These are phyloP conservation scores for Stygiomarasmius scandens DNA, from an alignment of 1,284 basidiomycete genomes.

Conservation along the genomic window DNA sequence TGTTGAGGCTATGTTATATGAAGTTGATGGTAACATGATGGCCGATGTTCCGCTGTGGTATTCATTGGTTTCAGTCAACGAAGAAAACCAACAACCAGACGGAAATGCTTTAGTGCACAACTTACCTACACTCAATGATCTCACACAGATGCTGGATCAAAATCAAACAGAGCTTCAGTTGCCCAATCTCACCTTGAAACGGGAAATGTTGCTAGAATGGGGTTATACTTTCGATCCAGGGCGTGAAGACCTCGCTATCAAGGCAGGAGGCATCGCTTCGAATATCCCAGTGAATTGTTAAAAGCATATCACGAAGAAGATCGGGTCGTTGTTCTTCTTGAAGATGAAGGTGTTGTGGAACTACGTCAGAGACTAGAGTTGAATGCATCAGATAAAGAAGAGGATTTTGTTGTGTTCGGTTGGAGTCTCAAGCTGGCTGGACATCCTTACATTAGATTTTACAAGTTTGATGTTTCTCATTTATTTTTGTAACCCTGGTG, in stretches of 20 bases:
- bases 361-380: neutral
- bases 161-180: neutral
- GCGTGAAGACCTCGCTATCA: neutral
- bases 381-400: neutral
- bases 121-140: neutral
- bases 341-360: conserved; percentile 1
- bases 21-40: neutral
- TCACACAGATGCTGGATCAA: neutral
- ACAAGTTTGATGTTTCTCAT: neutral
- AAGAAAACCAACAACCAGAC: no score
- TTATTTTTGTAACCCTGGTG: no score
- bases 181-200: neutral
- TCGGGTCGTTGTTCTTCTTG: neutral
- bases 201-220: neutral
- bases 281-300: neutral
- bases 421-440: neutral
- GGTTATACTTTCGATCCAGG: neutral
- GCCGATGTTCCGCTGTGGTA: neutral
- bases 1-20: neutral
- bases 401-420: conserved; percentile 1
- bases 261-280: neutral
- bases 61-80: neutral
- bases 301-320: neutral
- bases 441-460: conserved; percentile 6
- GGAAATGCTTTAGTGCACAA: neutral